A percentile compares a stretch with the other conserved stretches of the same genome.
phyloP scores from a whole-genome alignment of 108 stramenopile genomes.

The Nitzschia sp. region DNA sequence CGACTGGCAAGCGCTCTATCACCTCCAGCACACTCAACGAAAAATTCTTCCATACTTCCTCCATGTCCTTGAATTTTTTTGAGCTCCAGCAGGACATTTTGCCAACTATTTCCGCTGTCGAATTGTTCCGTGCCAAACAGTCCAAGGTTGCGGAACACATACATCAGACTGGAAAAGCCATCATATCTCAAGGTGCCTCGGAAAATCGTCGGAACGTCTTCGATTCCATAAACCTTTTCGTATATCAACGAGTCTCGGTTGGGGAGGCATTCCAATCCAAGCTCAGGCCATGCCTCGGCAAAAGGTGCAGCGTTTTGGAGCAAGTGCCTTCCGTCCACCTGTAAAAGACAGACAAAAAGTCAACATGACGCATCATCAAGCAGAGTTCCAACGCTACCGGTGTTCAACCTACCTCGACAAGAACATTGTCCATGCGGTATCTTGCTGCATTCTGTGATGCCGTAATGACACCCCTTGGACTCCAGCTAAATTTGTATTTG shows the following conservation, averaged over 20 bases:
- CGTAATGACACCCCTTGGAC: constrained; percentile 78
- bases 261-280: constrained; percentile 78
- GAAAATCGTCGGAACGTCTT: constrained; percentile 60
- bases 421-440: constrained; percentile 45
- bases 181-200: constrained; percentile 86
- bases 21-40: constrained; percentile 42
- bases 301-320: constrained; percentile 55
- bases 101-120: constrained; percentile 5
- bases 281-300: constrained; percentile 49
- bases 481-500: constrained; percentile 91
- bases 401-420: constrained; percentile 31
- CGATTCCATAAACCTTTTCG: constrained; percentile 71
- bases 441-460: constrained; percentile 72
- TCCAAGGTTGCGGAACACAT: constrained; percentile 60
- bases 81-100: constrained; percentile 3
- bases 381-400: background rate
- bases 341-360: constrained; percentile 8
- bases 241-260: constrained; percentile 83
- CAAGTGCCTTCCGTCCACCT: constrained; percentile 50
- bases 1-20: constrained; percentile 40
- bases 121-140: constrained; percentile 37
- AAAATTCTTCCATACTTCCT: constrained; percentile 34
- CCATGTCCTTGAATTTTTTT: background rate
- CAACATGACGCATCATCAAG: background rate
- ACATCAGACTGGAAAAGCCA: constrained; percentile 68